Percentiles rank a stretch among this genome's conserved stretches.
Evolutionary conservation across 805 yeast genomes (phyloP).

Genomic region (Torulaspora microellipsoides): DNA sequence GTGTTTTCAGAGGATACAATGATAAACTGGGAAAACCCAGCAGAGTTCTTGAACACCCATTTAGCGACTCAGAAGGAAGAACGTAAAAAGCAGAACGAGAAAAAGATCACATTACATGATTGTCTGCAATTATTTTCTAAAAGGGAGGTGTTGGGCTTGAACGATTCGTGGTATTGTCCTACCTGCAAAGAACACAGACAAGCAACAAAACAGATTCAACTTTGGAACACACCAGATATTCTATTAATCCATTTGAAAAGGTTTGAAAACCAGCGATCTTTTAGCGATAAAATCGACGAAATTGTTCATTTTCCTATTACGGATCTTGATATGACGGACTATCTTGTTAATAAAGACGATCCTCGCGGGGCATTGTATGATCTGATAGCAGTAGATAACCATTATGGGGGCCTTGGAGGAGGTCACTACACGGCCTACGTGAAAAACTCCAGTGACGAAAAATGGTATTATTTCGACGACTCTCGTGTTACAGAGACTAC

Average conservation of each 20-base stretch:
- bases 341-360: slow-evolving; percentile 40
- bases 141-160: slow-evolving; percentile 80
- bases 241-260: slow-evolving; percentile 85
- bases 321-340: slow-evolving; percentile 67
- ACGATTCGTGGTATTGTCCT: slow-evolving; percentile 94
- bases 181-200: slow-evolving; percentile 81
- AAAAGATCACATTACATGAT: slow-evolving; percentile 58
- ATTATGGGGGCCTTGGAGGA: slow-evolving; percentile 93
- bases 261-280: slow-evolving; percentile 76
- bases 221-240: slow-evolving; percentile 93
- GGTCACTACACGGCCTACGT: slow-evolving; percentile 95
- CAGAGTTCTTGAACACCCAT: slow-evolving; percentile 48
- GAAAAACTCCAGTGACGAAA: slow-evolving; percentile 65
- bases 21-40: slow-evolving; percentile 54
- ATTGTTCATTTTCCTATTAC: slow-evolving; percentile 83
- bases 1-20: slow-evolving; percentile 51
- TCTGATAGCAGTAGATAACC: slow-evolving; percentile 89
- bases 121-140: slow-evolving; percentile 71
- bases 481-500: slow-evolving; percentile 60
- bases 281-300: slow-evolving; percentile 85
- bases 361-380: slow-evolving; percentile 55
- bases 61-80: slow-evolving; percentile 43
- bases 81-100: slow-evolving; percentile 30
- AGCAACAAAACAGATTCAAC: slow-evolving; percentile 84
- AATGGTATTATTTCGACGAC: slow-evolving; percentile 92